phyloP scores from a whole-genome alignment of 192 early-diverging fungal genomes.

The Dissophora globulifera region DNA sequence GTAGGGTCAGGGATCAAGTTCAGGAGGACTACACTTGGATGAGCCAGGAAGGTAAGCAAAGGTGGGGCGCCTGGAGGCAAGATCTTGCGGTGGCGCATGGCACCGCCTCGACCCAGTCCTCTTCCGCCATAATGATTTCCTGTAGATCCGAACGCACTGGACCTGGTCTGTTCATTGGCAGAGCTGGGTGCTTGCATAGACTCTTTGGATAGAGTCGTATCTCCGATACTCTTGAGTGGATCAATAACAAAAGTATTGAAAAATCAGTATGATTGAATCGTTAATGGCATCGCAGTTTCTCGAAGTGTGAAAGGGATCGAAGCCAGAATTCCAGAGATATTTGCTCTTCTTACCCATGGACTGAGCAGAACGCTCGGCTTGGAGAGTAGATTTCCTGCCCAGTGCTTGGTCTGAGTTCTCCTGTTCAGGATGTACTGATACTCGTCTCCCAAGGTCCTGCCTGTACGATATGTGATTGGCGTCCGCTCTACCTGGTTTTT shows the following conservation, averaged over 20 bases:
- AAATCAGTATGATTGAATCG: background rate
- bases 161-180: background rate
- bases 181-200: constrained; percentile 11
- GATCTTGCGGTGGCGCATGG: constrained; percentile 22
- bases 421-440: constrained; percentile 65
- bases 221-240: constrained; percentile 22
- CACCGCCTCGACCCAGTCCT: constrained; percentile 24
- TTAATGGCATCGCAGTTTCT: no score
- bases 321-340: no score
- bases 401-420: constrained; percentile 48
- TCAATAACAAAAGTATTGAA: background rate
- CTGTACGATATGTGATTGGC: constrained; percentile 13
- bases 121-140: background rate
- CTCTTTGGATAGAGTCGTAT: constrained; percentile 19
- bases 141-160: background rate
- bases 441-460: constrained; percentile 57
- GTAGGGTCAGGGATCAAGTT: constrained; percentile 18
- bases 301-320: no score
- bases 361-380: constrained; percentile 57
- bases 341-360: constrained; percentile 48
- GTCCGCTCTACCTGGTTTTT: constrained; percentile 4
- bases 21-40: constrained; percentile 18
- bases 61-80: constrained; percentile 6
- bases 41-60: constrained; percentile 11
- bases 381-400: constrained; percentile 52